A percentile compares a stretch with the other conserved stretches of the same genome.
These are phyloP conservation scores for Lyophyllum atratum DNA, from an alignment of 768 basidiomycete species.

Conservation along the genomic window DNA sequence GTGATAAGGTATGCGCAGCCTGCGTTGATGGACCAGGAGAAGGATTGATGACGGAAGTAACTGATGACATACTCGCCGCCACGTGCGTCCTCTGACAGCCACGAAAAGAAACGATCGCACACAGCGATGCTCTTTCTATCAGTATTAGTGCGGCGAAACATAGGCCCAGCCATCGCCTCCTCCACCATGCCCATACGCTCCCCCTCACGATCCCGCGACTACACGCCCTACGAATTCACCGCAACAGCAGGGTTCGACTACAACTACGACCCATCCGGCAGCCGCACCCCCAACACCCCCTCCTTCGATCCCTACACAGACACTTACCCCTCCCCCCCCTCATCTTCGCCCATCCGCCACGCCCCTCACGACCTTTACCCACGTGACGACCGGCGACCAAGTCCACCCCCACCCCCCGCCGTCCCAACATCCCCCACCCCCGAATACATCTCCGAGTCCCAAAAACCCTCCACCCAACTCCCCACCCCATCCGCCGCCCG, in stretches of 20 bases:
- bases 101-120: background rate
- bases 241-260: constrained; percentile 23
- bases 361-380: constrained; percentile 50
- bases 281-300: constrained; percentile 2
- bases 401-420: too few relatives aligned
- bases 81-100: background rate
- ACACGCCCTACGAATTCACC: constrained; percentile 13
- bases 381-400: too few relatives aligned
- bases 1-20: too few relatives aligned
- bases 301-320: constrained; percentile 26
- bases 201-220: constrained; percentile 6
- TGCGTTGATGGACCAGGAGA: too few relatives aligned
- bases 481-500: constrained; percentile 32
- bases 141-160: background rate
- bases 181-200: background rate
- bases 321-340: background rate
- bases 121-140: background rate
- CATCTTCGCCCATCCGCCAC: background rate
- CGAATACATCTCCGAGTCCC: constrained; percentile 33
- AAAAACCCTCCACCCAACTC: constrained; percentile 28
- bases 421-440: constrained; percentile 22
- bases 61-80: too few relatives aligned
- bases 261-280: constrained; percentile 27
- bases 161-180: background rate
- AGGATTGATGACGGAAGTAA: too few relatives aligned